Evolutionary conservation across 495 filamentous ascomycete species (phyloP), one percentile per base, ranked within the genome.

Genomic region (Penicillium canariense): DNA sequence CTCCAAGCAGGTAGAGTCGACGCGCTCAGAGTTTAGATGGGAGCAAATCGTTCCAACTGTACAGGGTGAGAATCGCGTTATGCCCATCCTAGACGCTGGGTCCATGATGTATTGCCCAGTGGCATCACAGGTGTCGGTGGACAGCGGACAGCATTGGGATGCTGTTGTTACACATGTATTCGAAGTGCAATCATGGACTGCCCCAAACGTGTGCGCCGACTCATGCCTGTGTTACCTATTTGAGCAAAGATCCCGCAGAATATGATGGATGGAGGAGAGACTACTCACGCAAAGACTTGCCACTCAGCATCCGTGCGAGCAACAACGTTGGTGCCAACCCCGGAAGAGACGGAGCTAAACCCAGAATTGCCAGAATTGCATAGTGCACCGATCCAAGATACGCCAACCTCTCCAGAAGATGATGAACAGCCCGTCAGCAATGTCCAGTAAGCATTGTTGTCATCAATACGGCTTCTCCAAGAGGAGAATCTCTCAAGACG

Each of bases 21-120:
- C 84, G 36, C 79, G 81, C 50, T 85, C 85, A 39, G 87, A 82
- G 34, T 78, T 81, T 48, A 97, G 77, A 30, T 87, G 84, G 30
- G 84, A 87, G 71, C 92, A 97, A 40, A 97, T 87, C 61, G 95
- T 96, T 50, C 92, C 92, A 50, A 97, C 77, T 11, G 82, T 85
- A 72, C 92, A 97, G 18, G 87, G 82, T 5, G 90, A 95, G 68
- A 97, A 96, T n/a, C 81, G 63, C 0, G 74, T 82, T 59, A 94
- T 88, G 35, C 81, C 78, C 25, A 76, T 65, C 18, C 73, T 77
- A 0, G 91, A 92, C 15, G 84, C 88, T 0, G 91, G 92, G 62
- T 96, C 95, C 92, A 97, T 97, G 63, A 97, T 84, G 68, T 84
- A 97, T 32, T 76, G 65, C 14, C 81, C 85, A 20, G 72, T 70